phyloP scores from a whole-genome alignment of 495 filamentous ascomycete genomes.

The Terfezia claveryi region DNA sequence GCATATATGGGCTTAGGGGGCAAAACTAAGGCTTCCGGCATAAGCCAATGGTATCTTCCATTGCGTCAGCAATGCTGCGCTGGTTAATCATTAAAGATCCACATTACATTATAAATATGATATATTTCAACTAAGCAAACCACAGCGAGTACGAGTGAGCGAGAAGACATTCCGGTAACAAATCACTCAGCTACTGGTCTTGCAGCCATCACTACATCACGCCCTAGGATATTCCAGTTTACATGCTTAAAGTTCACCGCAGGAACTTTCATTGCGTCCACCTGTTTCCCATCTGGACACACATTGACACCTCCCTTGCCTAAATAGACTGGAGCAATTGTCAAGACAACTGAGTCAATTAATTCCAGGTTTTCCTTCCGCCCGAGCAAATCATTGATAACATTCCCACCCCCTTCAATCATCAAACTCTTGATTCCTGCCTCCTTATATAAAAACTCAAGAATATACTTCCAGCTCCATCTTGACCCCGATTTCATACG shows the following conservation, averaged over 20 bases:
- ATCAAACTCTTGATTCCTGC: slow-evolving; percentile 58
- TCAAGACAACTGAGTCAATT: slow-evolving; percentile 55
- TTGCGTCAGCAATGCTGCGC: no score
- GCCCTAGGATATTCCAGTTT: slow-evolving; percentile 45
- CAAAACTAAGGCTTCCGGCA: no score
- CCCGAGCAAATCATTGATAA: slow-evolving; percentile 53
- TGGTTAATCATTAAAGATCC: no score
- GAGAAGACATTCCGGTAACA: no score
- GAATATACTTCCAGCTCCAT: slow-evolving; percentile 38
- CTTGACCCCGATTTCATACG: neutral
- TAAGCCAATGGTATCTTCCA: no score
- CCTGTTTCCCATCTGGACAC: slow-evolving; percentile 33
- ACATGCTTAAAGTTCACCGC: slow-evolving; percentile 31
- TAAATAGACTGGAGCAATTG: slow-evolving; percentile 65
- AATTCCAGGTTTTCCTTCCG: slow-evolving; percentile 33
- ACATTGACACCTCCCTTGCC: slow-evolving; percentile 58
- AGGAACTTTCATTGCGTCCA: slow-evolving; percentile 29
- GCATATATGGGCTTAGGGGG: no score
- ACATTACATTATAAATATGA: no score
- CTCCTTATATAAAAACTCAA: slow-evolving; percentile 28
- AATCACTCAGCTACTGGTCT: slow-evolving; percentile 11
- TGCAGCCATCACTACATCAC: slow-evolving; percentile 60
- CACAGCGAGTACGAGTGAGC: no score
- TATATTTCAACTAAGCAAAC: no score
- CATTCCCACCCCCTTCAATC: slow-evolving; percentile 63